Evolutionary conservation across 768 basidiomycete species (phyloP), one percentile per base, ranked within the genome.

Genomic region (Mycena chlorophos): DNA sequence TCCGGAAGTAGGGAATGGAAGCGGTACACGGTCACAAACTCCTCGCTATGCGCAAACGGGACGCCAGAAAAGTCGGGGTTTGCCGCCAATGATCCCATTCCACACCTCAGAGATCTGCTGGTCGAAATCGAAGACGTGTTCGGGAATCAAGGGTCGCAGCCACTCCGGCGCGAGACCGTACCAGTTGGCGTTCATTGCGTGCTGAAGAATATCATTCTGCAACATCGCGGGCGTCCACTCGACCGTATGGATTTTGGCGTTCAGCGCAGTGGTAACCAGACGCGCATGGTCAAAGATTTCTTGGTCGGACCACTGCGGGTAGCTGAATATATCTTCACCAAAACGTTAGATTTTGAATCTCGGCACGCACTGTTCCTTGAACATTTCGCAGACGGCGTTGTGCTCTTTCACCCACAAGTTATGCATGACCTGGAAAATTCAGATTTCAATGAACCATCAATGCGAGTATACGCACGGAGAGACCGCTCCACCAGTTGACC

Each of bases 231-330:
- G 54, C 1, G 58, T 60, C 58, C 58, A 60, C 31, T 60, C 58
- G 25, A 60, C 54, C 14, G 58, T 60, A 51, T 60, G 58, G 22
- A 60, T 46, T n/a, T 60, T 60, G 40, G 58, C 55, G 20, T 60
- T 60, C 38, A 60, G 49, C 3, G 58, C 58, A 10, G 55, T 49
- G 5, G 58, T 56, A n/a, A 60, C 52, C 27, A 60, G 58, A 2
- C 58, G 58, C 5, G 58, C 58, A 23, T 54, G 58, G 48, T 60
- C 58, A 23, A 50, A 60, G 13, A 56, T 43, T n/a, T 60, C n/a
- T 14, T 20, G 22, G 42, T 60, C 58, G 51, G 8, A 56, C 58
- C 58, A 60, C 1, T 34, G 30, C 2, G 58, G 58, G 19, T 60
- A n/a, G 37, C 58, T 59, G 27, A 3, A 16, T 13, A 13, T 19